Percentiles rank a stretch among this genome's conserved stretches.
phyloP scores from a whole-genome alignment of 371 early-diverging fungal species.

The Mortierella sp. region DNA sequence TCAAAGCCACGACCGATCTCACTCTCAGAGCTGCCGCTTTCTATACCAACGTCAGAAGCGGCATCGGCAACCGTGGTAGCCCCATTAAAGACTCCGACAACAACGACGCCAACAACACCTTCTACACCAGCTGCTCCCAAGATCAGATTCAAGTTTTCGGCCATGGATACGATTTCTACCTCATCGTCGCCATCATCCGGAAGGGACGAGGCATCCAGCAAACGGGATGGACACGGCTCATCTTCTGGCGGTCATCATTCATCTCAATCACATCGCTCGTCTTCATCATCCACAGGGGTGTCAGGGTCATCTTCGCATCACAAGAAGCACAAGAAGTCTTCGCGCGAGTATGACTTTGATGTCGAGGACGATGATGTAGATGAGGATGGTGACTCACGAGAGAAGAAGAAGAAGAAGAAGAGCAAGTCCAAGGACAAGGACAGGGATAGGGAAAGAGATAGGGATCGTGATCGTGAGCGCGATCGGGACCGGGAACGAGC shows the following conservation, averaged over 20 bases:
- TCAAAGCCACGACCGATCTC: slow-evolving; percentile 40
- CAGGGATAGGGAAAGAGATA: slow-evolving; percentile 13
- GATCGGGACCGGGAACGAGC: slow-evolving; percentile 4
- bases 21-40: slow-evolving; percentile 37
- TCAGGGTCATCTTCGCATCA: slow-evolving; percentile 24
- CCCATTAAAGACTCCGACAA: slow-evolving; percentile 7
- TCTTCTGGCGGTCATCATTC: slow-evolving; percentile 14
- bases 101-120: slow-evolving; percentile 16
- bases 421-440: slow-evolving; percentile 50
- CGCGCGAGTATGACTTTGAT: slow-evolving; percentile 39
- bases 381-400: slow-evolving; percentile 25
- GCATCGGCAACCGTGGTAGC: neutral
- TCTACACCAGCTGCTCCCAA: slow-evolving; percentile 37
- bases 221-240: slow-evolving; percentile 34
- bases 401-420: slow-evolving; percentile 55
- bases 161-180: slow-evolving; percentile 23
- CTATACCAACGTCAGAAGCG: slow-evolving; percentile 7
- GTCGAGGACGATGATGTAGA: slow-evolving; percentile 32
- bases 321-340: slow-evolving; percentile 45
- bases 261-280: slow-evolving; percentile 27
- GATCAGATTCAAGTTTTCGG: slow-evolving; percentile 52
- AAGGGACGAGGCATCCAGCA: slow-evolving; percentile 20
- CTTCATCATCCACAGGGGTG: slow-evolving; percentile 20
- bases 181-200: slow-evolving; percentile 11
- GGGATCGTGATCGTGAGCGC: too few species aligned